A percentile compares a stretch with the other conserved stretches of the same genome.
These are phyloP conservation scores for Pseudogymnoascus sp. DNA, from an alignment of 2,329 filamentous ascomycete species.

Conservation along the genomic window DNA sequence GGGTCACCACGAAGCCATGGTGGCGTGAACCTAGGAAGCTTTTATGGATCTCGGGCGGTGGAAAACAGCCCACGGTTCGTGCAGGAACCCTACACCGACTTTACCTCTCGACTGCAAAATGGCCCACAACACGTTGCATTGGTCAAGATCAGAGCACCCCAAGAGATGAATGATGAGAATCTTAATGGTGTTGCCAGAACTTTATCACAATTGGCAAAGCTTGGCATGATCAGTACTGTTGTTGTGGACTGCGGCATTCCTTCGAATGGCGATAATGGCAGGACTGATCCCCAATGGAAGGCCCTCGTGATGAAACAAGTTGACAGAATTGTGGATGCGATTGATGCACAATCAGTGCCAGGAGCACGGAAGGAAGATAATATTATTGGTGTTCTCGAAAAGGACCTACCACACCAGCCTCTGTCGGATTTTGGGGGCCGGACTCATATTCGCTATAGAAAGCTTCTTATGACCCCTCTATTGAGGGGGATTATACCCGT, in stretches of 20 bases:
- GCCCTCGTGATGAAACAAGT: conserved; percentile 55
- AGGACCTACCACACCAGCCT: not conserved
- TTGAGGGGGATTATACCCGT: conserved; percentile 65
- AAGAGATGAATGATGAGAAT: conserved; percentile 61
- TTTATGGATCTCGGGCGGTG: conserved; percentile 53
- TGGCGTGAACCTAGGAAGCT: conserved; percentile 54
- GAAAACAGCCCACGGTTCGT: conserved; percentile 55
- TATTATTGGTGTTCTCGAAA: conserved; percentile 32
- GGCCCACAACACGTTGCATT: conserved; percentile 66
- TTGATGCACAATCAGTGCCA: conserved; percentile 62
- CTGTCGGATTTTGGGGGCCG: conserved; percentile 17
- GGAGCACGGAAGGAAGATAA: conserved; percentile 63
- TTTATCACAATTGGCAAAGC: conserved; percentile 70
- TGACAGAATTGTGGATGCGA: conserved; percentile 65
- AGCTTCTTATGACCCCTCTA: conserved; percentile 58
- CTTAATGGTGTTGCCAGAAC: conserved; percentile 75
- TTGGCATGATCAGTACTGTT: conserved; percentile 77
- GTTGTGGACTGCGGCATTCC: conserved; percentile 65
- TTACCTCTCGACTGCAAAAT: conserved; percentile 26
- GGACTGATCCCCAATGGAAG: conserved; percentile 31
- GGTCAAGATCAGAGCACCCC: conserved; percentile 73
- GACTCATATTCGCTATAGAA: conserved; percentile 37
- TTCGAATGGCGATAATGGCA: conserved; percentile 24
- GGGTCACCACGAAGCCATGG: conserved; percentile 20
- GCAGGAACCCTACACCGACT: conserved; percentile 35